A percentile compares a stretch with the other conserved stretches of the same genome.
These are phyloP conservation scores for Calonectria pseudoturangicola DNA, from an alignment of 2,329 filamentous ascomycete genomes.

Conservation along the genomic window DNA sequence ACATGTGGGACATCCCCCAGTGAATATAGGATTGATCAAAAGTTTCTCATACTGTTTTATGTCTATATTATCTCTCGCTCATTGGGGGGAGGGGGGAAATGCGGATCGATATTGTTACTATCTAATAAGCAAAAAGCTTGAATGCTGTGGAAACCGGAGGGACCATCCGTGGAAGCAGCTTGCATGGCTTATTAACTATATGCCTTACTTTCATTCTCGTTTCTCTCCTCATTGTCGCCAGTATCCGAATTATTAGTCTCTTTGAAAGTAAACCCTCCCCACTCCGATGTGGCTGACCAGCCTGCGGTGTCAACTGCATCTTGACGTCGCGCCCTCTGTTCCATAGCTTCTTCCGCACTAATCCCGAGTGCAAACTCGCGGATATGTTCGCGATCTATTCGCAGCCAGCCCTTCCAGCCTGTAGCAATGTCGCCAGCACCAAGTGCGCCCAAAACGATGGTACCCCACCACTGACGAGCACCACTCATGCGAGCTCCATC, in stretches of 20 bases:
- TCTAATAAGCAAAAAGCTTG: neutral
- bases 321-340: constrained; percentile 62
- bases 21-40: neutral
- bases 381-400: constrained; percentile 67
- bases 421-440: constrained; percentile 58
- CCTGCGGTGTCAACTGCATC: constrained; percentile 64
- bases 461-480: constrained; percentile 75
- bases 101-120: no score
- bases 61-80: neutral
- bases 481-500: constrained; percentile 62
- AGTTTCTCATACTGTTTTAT: neutral
- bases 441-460: constrained; percentile 69
- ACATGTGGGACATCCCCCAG: neutral
- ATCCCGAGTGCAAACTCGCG: constrained; percentile 61
- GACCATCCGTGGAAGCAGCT: neutral
- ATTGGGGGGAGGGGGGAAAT: no score
- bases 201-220: constrained; percentile 1
- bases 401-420: constrained; percentile 70
- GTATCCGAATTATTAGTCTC: constrained; percentile 38
- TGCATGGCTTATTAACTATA: neutral
- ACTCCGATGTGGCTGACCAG: constrained; percentile 69
- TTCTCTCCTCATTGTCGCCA: constrained; percentile 4
- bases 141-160: neutral
- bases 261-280: constrained; percentile 69
- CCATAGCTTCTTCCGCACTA: constrained; percentile 67